A percentile compares a stretch with the other conserved stretches of the same genome.
phyloP scores from a whole-genome alignment of 2,329 filamentous ascomycete species.

The Colletotrichum filicis region DNA sequence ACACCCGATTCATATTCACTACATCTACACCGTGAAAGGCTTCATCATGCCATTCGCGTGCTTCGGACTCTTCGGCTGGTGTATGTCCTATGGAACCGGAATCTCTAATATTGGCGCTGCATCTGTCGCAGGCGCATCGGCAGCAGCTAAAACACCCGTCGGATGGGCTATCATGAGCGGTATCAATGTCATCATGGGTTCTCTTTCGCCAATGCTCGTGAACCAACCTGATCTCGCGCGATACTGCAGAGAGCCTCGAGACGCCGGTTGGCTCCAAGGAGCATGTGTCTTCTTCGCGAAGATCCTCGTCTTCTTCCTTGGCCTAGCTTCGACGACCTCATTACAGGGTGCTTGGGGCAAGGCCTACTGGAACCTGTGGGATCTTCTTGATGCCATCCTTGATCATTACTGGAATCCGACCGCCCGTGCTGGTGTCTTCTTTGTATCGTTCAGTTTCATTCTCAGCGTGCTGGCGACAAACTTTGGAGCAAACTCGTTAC shows the following conservation, averaged over 20 bases:
- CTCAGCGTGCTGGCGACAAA: slow-evolving; percentile 40
- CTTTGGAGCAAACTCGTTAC: slow-evolving; percentile 44
- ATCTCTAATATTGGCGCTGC: slow-evolving; percentile 41
- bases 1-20: slow-evolving; percentile 48
- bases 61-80: slow-evolving; percentile 50
- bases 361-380: slow-evolving; percentile 51
- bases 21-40: slow-evolving; percentile 49
- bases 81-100: slow-evolving; percentile 43
- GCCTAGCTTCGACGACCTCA: slow-evolving; percentile 44
- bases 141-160: slow-evolving; percentile 40
- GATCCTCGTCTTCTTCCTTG: slow-evolving; percentile 43
- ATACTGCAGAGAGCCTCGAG: slow-evolving; percentile 44
- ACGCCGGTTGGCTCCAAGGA: slow-evolving; percentile 45
- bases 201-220: slow-evolving; percentile 46
- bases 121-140: slow-evolving; percentile 39
- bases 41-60: slow-evolving; percentile 47
- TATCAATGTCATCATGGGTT: slow-evolving; percentile 51
- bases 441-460: slow-evolving; percentile 40
- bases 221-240: slow-evolving; percentile 50
- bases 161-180: slow-evolving; percentile 51
- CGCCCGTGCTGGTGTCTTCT: slow-evolving; percentile 46
- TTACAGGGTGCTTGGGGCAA: slow-evolving; percentile 47
- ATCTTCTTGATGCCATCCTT: slow-evolving; percentile 48
- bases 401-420: slow-evolving; percentile 47
- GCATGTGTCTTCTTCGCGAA: slow-evolving; percentile 39